Evolutionary conservation across 768 basidiomycete species (phyloP).

Genomic region (Amanita muscaria): DNA sequence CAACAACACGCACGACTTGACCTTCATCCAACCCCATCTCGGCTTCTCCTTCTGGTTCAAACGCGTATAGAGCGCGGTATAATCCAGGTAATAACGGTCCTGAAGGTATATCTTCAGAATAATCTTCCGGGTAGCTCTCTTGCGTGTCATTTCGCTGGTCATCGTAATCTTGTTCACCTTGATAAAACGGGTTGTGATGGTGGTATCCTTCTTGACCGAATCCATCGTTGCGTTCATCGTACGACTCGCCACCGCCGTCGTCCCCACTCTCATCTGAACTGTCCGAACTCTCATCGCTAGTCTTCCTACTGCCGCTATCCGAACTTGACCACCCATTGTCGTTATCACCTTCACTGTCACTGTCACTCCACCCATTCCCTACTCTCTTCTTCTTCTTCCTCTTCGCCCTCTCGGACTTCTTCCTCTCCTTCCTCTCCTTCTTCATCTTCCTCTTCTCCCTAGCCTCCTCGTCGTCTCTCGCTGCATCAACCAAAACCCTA

Average conservation of each 20-base stretch:
- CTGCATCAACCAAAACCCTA: conserved; percentile 16
- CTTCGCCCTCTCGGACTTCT: conserved; percentile 10
- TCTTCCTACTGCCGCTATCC: conserved; percentile 2
- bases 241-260: conserved; percentile 15
- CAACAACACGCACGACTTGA: conserved; percentile 64
- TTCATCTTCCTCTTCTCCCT: not conserved
- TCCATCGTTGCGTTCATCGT: conserved; percentile 22
- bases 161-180: conserved; percentile 16
- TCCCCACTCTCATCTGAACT: conserved; percentile 18
- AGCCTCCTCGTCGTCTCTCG: not conserved
- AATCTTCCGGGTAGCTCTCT: not conserved
- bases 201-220: conserved; percentile 14
- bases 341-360: conserved; percentile 8
- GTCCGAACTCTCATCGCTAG: conserved; percentile 13
- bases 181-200: too few species aligned
- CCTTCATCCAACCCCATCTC: conserved; percentile 79
- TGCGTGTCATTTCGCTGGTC: not conserved
- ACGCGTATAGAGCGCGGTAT: conserved; percentile 71
- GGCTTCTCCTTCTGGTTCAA: conserved; percentile 71
- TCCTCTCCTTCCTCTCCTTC: conserved; percentile 12
- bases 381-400: conserved; percentile 13
- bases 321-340: conserved; percentile 12
- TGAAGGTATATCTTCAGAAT: not conserved
- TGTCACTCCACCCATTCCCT: conserved; percentile 10
- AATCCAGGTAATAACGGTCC: conserved; percentile 55